Conservation (phyloP, 1,284 basidiomycete genomes). For the Tylopilus sp. region DNA sequence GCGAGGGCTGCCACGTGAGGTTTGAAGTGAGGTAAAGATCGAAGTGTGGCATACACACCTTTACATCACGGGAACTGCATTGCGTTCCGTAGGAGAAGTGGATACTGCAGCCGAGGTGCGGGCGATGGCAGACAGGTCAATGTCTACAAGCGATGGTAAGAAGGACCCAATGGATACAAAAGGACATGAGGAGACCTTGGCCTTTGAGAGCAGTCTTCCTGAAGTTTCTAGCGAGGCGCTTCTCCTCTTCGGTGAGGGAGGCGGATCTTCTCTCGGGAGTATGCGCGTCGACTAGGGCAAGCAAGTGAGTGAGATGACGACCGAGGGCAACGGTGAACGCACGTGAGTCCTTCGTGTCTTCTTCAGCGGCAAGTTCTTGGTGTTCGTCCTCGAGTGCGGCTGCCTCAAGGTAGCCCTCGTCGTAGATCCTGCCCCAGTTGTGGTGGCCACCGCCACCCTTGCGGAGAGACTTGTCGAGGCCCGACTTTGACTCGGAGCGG, state of each 20-base stretch:
- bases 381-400: conserved; percentile 52
- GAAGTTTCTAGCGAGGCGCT: conserved; percentile 57
- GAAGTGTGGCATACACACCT: conserved; percentile 30
- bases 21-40: background rate
- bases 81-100: conserved; percentile 50
- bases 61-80: conserved; percentile 38
- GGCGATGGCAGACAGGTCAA: conserved; percentile 76
- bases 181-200: conserved; percentile 39
- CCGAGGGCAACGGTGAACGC: conserved; percentile 13
- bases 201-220: conserved; percentile 66
- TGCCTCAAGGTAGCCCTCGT: conserved; percentile 59
- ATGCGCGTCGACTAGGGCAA: conserved; percentile 8
- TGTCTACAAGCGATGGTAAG: conserved; percentile 34
- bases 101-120: conserved; percentile 76
- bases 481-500: conserved; percentile 73
- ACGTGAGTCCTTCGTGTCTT: conserved; percentile 27
- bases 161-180: conserved; percentile 1
- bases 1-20: background rate
- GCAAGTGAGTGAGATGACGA: conserved; percentile 9
- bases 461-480: conserved; percentile 67
- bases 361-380: conserved; percentile 40
- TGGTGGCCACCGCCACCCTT: conserved; percentile 78
- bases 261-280: conserved; percentile 35
- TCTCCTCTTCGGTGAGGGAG: conserved; percentile 60
- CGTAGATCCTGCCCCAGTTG: conserved; percentile 75